Percentiles rank a stretch among this genome's conserved stretches.
Evolutionary conservation across 345 rosid genomes (phyloP).

Genomic region (Acer campestre): DNA sequence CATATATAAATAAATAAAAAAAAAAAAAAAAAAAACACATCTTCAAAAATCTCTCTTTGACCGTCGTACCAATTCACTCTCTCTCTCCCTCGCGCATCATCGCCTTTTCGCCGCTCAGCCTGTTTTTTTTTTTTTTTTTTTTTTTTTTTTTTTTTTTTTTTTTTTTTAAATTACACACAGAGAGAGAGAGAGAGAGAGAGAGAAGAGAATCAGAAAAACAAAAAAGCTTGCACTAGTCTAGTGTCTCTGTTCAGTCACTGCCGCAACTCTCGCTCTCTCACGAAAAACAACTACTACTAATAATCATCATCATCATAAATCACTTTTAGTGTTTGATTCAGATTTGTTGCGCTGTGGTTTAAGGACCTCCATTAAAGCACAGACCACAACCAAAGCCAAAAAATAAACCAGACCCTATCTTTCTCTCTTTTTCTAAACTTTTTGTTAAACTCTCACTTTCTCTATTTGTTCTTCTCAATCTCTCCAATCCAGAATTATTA

Average conservation of each 20-base stretch:
- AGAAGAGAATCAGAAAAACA: neutral
- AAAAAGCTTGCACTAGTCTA: neutral
- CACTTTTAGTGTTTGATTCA: neutral
- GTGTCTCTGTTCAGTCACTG: neutral
- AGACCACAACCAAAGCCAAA: neutral
- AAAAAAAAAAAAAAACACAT: constrained; percentile 6
- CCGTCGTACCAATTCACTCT: constrained; percentile 39
- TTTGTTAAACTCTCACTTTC: constrained; percentile 12
- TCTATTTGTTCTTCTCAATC: constrained; percentile 6
- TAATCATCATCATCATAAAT: neutral
- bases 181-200: neutral
- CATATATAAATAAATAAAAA: neutral
- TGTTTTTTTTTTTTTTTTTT: neutral
- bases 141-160: too few species aligned
- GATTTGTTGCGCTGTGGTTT: neutral
- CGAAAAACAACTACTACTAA: neutral
- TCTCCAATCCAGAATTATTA: neutral
- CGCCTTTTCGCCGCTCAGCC: constrained; percentile 33
- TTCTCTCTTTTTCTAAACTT: neutral
- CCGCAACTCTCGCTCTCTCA: too few species aligned
- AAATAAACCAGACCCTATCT: neutral
- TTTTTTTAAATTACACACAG: too few species aligned
- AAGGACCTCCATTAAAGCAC: neutral
- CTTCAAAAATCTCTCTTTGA: constrained; percentile 42
- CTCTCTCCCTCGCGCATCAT: constrained; percentile 1